Base-by-base conservation (phyloP, 495 filamentous ascomycete genomes). In the Pyronema omphalodes region DNA sequence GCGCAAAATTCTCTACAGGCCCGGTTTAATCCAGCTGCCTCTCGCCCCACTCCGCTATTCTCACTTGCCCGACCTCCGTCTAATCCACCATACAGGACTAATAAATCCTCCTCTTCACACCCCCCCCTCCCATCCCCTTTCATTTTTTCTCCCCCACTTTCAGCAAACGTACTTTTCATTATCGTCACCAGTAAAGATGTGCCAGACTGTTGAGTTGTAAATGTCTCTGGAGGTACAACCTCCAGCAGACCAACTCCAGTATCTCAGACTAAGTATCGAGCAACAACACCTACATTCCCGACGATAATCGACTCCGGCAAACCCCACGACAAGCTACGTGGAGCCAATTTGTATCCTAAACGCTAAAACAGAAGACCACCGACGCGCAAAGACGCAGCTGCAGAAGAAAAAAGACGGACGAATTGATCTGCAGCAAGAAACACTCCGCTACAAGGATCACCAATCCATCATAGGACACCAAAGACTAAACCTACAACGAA, bases 181-280 rank as follows among this genome's bases (percentile, higher is more conserved):
- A 59, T 62, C 60, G 60, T 62, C 56, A 62, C 53, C 53, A 59
- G 48, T 55, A 61, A 62, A 58, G 58, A 63, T 63, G 60, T 63
- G 59, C 58, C 60, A 63, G 37, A 54, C 59, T 55, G 59, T 59
- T 58, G 59, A 63, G 60, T 63, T 63, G 59, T 63, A 63, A 63
- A 62, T 58, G 39, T 41, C 53, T 63, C 60, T 63, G 60, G 60
- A 56, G 60, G 60, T 63, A 56, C 57, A 53, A 63, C 51, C 59
- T 59, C 60, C 60, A 63, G 60, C 60, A 59, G 35, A 50, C 58
- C 59, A 50, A 58, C 60, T 62, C 55, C 59, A 58, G 60, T 61
- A 59, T 62, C 58, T 62, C 56, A 55, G 59, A 29, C 23, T 51
- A 58, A 61, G 23, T 14, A 52, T 51, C 34, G 29, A 36, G 14